phyloP scores from a whole-genome alignment of 1,139 yeast genomes.

The Taiozyma onychis region DNA sequence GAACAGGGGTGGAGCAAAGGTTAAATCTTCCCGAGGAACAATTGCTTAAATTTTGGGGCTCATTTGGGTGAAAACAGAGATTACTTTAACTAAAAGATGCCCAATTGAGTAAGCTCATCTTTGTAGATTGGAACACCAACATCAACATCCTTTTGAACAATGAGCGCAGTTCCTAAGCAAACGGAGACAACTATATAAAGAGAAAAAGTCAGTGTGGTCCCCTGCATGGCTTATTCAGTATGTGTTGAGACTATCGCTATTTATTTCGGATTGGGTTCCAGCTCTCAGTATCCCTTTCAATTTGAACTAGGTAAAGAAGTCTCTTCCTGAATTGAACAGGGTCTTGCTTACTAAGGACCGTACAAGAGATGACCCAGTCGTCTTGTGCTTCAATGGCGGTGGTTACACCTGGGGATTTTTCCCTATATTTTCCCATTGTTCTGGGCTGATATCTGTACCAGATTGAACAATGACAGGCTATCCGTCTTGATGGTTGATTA shows the following conservation, averaged over 20 bases:
- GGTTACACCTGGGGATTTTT: constrained; percentile 26
- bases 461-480: constrained; percentile 24
- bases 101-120: too few relatives aligned
- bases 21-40: neutral
- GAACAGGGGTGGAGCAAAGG: neutral
- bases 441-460: constrained; percentile 31
- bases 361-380: constrained; percentile 23
- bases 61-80: neutral
- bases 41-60: neutral
- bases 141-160: too few relatives aligned
- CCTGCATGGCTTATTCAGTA: neutral
- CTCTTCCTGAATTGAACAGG: neutral
- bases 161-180: neutral
- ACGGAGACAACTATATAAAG: neutral
- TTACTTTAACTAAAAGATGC: neutral
- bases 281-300: neutral
- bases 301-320: neutral
- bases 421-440: constrained; percentile 6
- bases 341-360: constrained; percentile 18
- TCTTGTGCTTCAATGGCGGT: constrained; percentile 37
- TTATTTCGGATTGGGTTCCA: neutral
- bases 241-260: neutral
- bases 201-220: neutral
- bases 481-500: constrained; percentile 36
- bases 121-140: too few relatives aligned